Conservation (phyloP, 805 yeast species). For the Danielozyma ontarioensis region DNA sequence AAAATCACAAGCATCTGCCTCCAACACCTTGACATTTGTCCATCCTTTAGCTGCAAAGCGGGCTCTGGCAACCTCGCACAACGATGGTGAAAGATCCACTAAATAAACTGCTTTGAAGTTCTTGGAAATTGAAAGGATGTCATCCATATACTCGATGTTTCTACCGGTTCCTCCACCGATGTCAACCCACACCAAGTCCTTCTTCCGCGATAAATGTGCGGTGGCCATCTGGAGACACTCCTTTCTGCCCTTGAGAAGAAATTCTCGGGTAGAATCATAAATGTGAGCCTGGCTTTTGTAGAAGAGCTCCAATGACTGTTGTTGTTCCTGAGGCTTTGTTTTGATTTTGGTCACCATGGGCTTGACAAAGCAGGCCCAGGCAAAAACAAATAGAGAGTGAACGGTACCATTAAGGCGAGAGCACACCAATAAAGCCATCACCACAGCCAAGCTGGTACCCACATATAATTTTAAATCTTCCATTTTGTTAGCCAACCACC, state of each 20-base stretch:
- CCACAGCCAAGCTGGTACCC: too few relatives aligned
- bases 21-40: slow-evolving; percentile 59
- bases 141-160: slow-evolving; percentile 73
- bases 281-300: slow-evolving; percentile 74
- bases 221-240: slow-evolving; percentile 56
- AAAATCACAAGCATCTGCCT: slow-evolving; percentile 75
- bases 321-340: slow-evolving; percentile 39
- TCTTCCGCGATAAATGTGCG: slow-evolving; percentile 44
- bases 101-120: slow-evolving; percentile 64
- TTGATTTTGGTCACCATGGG: slow-evolving; percentile 41
- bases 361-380: slow-evolving; percentile 54
- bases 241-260: slow-evolving; percentile 66
- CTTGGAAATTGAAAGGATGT: slow-evolving; percentile 39
- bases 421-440: too few relatives aligned
- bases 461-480: too few relatives aligned
- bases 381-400: slow-evolving; percentile 25
- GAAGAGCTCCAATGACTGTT: slow-evolving; percentile 60
- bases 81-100: slow-evolving; percentile 72
- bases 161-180: slow-evolving; percentile 87
- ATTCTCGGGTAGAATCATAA: slow-evolving; percentile 66
- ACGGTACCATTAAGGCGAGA: slow-evolving; percentile 16
- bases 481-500: too few relatives aligned
- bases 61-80: slow-evolving; percentile 64
- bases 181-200: slow-evolving; percentile 64
- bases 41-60: slow-evolving; percentile 42